Conservation (phyloP, 257 asterid genomes). For the Asclepias syriaca region DNA sequence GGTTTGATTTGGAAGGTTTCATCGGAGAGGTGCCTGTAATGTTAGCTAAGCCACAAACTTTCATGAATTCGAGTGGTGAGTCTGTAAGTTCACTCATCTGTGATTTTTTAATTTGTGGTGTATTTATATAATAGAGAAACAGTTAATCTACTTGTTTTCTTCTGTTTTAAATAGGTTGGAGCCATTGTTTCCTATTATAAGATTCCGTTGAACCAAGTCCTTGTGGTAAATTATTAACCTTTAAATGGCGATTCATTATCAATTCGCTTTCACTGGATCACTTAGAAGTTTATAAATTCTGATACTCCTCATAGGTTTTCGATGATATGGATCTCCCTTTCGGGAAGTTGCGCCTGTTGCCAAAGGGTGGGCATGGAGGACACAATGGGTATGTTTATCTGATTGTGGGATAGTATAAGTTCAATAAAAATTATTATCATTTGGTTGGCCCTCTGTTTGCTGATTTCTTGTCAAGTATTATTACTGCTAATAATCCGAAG, state of each 20-base stretch:
- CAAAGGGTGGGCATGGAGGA: constrained; percentile 99
- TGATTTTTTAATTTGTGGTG: not conserved
- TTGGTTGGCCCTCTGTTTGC: not conserved
- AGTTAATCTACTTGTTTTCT: not conserved
- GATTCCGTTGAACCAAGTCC: constrained; percentile 84
- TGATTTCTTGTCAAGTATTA: no score
- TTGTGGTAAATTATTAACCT: constrained; percentile 61
- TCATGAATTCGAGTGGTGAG: constrained; percentile 99
- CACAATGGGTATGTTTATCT: constrained; percentile 69
- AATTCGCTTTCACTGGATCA: not conserved
- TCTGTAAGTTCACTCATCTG: constrained; percentile 79
- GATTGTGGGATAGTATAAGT: not conserved
- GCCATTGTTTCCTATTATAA: constrained; percentile 82
- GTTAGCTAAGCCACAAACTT: constrained; percentile 95
- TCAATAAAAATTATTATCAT: not conserved
- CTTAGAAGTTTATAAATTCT: constrained; percentile 6
- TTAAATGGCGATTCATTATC: not conserved
- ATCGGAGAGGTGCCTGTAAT: constrained; percentile 86
- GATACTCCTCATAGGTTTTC: constrained; percentile 47
- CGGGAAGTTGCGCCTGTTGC: constrained; percentile 74
- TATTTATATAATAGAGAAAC: not conserved
- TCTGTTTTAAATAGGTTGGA: constrained; percentile 54
- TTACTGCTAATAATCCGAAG: not conserved
- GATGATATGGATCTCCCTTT: constrained; percentile 96
- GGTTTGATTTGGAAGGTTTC: constrained; percentile 40